These are phyloP conservation scores for Annulohypoxylon nitens DNA, from an alignment of 495 filamentous ascomycete species.

Conservation along the genomic window DNA sequence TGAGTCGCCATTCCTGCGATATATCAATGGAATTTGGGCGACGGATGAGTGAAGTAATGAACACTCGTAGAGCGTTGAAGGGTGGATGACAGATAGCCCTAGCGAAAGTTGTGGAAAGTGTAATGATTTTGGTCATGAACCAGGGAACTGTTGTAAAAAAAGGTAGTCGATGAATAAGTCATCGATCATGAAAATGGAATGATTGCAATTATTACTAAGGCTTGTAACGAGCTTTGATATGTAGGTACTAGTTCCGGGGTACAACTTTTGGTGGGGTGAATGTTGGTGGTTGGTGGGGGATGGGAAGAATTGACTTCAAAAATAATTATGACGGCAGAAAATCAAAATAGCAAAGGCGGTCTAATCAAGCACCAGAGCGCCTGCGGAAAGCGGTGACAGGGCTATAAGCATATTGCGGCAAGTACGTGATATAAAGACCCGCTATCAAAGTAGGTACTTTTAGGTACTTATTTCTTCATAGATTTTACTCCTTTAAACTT, in stretches of 20 bases:
- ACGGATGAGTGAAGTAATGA: neutral
- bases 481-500: neutral
- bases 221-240: neutral
- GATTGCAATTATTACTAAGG: neutral
- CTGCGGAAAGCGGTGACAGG: neutral
- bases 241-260: neutral
- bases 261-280: slow-evolving; percentile 5
- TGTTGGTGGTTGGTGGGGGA: neutral
- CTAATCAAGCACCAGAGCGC: neutral
- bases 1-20: slow-evolving; percentile 47
- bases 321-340: slow-evolving; percentile 41
- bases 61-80: neutral
- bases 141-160: neutral
- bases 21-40: neutral
- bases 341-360: slow-evolving; percentile 9
- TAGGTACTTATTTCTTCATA: neutral
- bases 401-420: neutral
- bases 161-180: neutral
- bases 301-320: neutral
- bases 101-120: neutral
- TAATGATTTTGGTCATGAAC: neutral
- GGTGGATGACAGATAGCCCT: neutral
- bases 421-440: neutral
- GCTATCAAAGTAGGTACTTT: neutral
- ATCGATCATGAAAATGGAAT: neutral